These are phyloP conservation scores for Royoungia palumana DNA, from an alignment of 768 basidiomycete species.

Conservation along the genomic window DNA sequence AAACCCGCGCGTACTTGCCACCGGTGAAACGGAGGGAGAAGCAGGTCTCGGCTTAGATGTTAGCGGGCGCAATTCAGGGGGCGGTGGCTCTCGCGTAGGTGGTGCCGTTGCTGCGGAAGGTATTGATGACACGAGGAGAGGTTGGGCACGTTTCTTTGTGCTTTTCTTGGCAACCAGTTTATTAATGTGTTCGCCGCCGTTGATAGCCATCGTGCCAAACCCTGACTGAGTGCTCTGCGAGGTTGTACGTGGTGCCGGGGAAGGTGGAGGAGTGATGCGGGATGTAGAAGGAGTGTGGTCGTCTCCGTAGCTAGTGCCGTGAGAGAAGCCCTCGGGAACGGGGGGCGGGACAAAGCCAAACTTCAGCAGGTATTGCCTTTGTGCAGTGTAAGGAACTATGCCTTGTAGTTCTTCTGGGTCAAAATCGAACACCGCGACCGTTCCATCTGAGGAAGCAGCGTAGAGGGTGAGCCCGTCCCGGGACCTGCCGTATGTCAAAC, in stretches of 20 bases:
- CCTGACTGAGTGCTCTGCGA: slow-evolving; percentile 36
- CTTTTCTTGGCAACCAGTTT: slow-evolving; percentile 73
- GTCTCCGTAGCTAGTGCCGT: slow-evolving; percentile 32
- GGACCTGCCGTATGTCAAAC: slow-evolving; percentile 55
- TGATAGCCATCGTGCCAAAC: slow-evolving; percentile 37
- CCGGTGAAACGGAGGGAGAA: slow-evolving; percentile 42
- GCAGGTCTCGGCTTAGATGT: slow-evolving; percentile 24
- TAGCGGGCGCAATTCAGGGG: slow-evolving; percentile 15
- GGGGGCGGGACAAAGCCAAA: slow-evolving; percentile 72
- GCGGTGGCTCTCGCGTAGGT: slow-evolving; percentile 11
- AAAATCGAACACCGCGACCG: slow-evolving; percentile 86
- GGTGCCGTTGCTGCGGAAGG: slow-evolving; percentile 34
- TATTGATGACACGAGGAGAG: slow-evolving; percentile 36
- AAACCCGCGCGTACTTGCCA: slow-evolving; percentile 49
- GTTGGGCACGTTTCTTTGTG: slow-evolving; percentile 64
- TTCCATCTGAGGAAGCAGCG: slow-evolving; percentile 94
- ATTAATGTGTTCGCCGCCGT: slow-evolving; percentile 61
- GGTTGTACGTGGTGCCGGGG: slow-evolving; percentile 36
- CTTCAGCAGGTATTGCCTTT: slow-evolving; percentile 76
- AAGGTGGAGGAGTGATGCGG: slow-evolving; percentile 48
- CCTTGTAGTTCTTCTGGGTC: slow-evolving; percentile 77
- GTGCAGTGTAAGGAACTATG: slow-evolving; percentile 67
- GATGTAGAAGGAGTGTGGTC: slow-evolving; percentile 22
- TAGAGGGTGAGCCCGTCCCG: slow-evolving; percentile 90
- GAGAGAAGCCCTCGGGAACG: slow-evolving; percentile 69